Conservation (phyloP, 75 land plant genomes). For the Azolla pinnata region DNA sequence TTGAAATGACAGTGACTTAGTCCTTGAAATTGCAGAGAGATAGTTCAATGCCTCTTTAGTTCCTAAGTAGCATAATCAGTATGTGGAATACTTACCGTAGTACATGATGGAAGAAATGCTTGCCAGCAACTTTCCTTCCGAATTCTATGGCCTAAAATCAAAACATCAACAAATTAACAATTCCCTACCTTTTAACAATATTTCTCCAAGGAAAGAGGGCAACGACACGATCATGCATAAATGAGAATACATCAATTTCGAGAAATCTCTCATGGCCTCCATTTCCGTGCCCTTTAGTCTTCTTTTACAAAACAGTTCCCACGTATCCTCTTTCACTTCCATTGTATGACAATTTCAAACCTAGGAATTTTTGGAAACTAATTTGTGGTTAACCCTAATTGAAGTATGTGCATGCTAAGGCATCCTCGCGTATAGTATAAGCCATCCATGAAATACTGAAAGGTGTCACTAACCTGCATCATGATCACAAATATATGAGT, state of each 20-base stretch:
- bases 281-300: too few relatives aligned
- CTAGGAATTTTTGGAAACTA: neutral
- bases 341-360: neutral
- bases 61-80: neutral
- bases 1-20: too few relatives aligned
- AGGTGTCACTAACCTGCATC: too few relatives aligned
- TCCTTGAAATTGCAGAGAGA: neutral
- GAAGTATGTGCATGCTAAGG: too few relatives aligned
- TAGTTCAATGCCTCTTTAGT: neutral
- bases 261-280: neutral
- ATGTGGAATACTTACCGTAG: constrained; percentile 40
- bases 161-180: neutral
- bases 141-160: constrained; percentile 47
- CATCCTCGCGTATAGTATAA: too few relatives aligned
- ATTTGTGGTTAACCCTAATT: too few relatives aligned
- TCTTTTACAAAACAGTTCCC: neutral
- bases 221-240: neutral
- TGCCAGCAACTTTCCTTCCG: constrained; percentile 50
- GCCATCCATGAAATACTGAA: too few relatives aligned
- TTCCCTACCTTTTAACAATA: neutral
- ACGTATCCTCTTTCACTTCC: neutral
- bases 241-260: neutral
- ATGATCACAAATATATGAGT: too few relatives aligned
- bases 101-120: constrained; percentile 68
- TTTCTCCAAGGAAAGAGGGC: neutral